A percentile compares a stretch with the other conserved stretches of the same genome.
These are phyloP conservation scores for Alternaria brassicicola DNA, from an alignment of 2,329 filamentous ascomycete genomes.

Conservation along the genomic window DNA sequence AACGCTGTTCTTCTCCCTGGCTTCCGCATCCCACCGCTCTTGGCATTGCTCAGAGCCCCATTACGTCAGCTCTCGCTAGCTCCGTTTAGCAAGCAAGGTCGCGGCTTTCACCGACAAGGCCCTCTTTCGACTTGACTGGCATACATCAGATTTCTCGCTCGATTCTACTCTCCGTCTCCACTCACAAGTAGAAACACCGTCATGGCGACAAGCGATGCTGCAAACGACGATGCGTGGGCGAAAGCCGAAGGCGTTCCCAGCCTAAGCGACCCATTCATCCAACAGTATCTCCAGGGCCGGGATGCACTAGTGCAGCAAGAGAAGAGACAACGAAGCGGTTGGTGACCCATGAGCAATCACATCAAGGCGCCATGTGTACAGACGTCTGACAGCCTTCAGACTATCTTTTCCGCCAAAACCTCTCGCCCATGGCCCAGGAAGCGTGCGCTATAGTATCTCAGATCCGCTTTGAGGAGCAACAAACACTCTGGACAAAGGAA, in stretches of 20 bases:
- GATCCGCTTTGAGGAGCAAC: constrained; percentile 78
- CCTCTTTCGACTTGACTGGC: constrained; percentile 2
- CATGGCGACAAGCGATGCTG: constrained; percentile 30
- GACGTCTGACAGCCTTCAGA: constrained; percentile 58
- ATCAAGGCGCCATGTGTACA: background rate
- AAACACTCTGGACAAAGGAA: constrained; percentile 75
- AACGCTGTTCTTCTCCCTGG: background rate
- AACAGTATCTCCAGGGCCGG: constrained; percentile 79
- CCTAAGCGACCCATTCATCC: constrained; percentile 73
- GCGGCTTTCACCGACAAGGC: constrained; percentile 25
- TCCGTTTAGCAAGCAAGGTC: constrained; percentile 27
- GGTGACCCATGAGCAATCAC: constrained; percentile 31
- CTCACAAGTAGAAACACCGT: background rate
- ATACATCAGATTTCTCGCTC: background rate
- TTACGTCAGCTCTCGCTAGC: constrained; percentile 33
- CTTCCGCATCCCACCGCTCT: background rate
- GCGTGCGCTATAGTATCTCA: constrained; percentile 80
- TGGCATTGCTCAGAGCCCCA: background rate
- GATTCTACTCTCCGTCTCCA: background rate
- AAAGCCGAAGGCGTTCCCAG: constrained; percentile 50
- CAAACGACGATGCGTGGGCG: constrained; percentile 48
- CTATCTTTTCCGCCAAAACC: constrained; percentile 70
- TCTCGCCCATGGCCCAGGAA: constrained; percentile 78
- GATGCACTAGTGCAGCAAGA: constrained; percentile 80
- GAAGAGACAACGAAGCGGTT: constrained; percentile 80